Evolutionary conservation across 495 filamentous ascomycete genomes (phyloP).

Genomic region (Penicillium flavigenum): DNA sequence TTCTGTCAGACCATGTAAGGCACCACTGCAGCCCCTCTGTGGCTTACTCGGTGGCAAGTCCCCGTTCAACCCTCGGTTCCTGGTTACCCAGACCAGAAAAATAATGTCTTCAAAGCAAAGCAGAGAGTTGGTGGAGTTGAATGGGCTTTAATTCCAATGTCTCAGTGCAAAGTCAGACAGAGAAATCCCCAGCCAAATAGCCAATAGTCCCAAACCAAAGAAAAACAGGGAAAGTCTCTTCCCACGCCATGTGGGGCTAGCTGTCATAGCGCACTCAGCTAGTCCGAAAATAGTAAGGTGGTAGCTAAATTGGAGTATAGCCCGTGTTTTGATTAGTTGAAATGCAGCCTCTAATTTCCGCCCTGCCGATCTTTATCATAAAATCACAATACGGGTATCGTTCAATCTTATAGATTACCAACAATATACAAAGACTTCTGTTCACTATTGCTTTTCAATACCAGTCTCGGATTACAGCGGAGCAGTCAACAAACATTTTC

Average conservation of each 20-base stretch:
- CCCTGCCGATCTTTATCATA: conserved; percentile 26
- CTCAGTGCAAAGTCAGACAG: conserved; percentile 5
- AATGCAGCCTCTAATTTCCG: conserved; percentile 23
- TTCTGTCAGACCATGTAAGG: conserved; percentile 14
- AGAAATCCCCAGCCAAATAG: neutral
- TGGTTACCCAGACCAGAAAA: neutral
- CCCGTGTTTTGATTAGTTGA: conserved; percentile 7
- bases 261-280: conserved; percentile 9
- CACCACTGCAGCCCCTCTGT: conserved; percentile 6
- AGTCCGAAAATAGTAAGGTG: conserved; percentile 17
- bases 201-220: neutral
- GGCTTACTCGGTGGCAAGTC: conserved; percentile 7
- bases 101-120: neutral
- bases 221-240: conserved; percentile 23
- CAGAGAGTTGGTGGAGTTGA: neutral
- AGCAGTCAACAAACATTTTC: neutral
- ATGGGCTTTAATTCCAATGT: conserved; percentile 9
- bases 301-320: conserved; percentile 4
- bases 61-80: neutral
- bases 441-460: neutral
- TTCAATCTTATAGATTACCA: neutral
- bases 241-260: conserved; percentile 23
- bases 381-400: neutral
- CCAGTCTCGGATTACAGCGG: neutral
- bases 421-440: neutral